Conservation (phyloP, 129 eudicot species). For the Heracleum sosnowskyi region DNA sequence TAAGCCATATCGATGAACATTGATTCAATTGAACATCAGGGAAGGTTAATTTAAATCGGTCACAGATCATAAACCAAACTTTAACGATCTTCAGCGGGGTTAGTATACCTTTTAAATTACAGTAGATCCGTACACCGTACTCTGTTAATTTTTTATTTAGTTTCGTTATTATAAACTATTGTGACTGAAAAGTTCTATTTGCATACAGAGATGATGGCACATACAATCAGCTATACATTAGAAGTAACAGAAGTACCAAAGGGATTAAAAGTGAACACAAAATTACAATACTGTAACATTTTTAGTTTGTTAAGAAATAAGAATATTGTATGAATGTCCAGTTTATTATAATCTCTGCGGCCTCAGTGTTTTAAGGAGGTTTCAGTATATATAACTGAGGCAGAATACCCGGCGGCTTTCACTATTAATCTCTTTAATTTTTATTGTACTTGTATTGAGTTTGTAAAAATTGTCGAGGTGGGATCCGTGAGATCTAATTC, state of each 20-base stretch:
- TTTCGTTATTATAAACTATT: background rate
- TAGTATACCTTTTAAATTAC: background rate
- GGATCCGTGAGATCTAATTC: too few species aligned
- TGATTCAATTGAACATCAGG: background rate
- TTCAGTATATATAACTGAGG: background rate
- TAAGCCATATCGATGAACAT: background rate
- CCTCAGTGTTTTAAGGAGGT: background rate
- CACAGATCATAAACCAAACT: background rate
- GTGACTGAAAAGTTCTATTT: background rate
- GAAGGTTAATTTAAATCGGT: background rate
- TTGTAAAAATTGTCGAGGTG: too few species aligned
- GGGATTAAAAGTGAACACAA: background rate
- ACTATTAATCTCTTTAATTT: background rate
- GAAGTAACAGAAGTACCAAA: background rate
- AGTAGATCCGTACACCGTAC: background rate
- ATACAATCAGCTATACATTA: background rate
- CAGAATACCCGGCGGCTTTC: background rate
- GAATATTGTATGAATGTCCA: background rate
- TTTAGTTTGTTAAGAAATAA: background rate
- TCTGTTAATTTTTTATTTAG: background rate
- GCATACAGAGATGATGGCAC: background rate
- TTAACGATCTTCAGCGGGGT: background rate
- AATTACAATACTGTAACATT: background rate
- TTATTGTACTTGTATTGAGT: background rate
- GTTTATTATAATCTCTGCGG: background rate